Evolutionary conservation across 2,329 filamentous ascomycete genomes (phyloP).

Genomic region (Colletotrichum tanaceti): DNA sequence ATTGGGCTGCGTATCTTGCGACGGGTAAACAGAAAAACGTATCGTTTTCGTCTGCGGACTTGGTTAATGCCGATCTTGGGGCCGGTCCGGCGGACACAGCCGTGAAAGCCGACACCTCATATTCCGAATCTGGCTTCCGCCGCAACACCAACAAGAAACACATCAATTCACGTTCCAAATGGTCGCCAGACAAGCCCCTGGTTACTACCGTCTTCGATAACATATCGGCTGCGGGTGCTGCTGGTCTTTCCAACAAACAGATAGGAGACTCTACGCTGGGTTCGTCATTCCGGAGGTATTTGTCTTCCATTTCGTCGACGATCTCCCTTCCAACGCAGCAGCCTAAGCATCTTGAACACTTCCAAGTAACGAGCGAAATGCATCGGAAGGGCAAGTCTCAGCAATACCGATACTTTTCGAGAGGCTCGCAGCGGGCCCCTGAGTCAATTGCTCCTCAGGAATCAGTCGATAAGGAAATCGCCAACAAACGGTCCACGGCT

Average conservation of each 20-base stretch:
- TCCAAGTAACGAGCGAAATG: constrained; percentile 39
- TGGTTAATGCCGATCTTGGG: constrained; percentile 7
- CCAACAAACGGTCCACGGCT: not conserved
- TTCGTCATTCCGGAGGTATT: constrained; percentile 48
- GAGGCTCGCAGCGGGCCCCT: not conserved
- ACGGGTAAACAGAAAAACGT: constrained; percentile 54
- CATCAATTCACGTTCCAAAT: constrained; percentile 35
- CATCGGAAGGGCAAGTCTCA: constrained; percentile 39
- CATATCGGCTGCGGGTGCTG: constrained; percentile 47
- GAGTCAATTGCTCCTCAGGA: not conserved
- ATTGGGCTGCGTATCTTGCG: constrained; percentile 67
- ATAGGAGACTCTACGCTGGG: constrained; percentile 49
- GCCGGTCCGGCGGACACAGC: not conserved
- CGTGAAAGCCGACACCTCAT: not conserved
- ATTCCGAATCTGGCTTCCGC: not conserved
- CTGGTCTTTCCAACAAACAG: constrained; percentile 49
- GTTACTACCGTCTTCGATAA: constrained; percentile 49
- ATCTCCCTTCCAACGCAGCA: constrained; percentile 44
- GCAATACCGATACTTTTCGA: constrained; percentile 35
- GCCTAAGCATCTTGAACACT: constrained; percentile 35
- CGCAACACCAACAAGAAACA: constrained; percentile 11
- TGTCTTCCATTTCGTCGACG: constrained; percentile 49
- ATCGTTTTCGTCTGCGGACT: not conserved
- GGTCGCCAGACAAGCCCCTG: constrained; percentile 51
- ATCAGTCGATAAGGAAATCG: not conserved